Base-by-base conservation (phyloP, 2,329 filamentous ascomycete genomes). In the Catunica adiposa region DNA sequence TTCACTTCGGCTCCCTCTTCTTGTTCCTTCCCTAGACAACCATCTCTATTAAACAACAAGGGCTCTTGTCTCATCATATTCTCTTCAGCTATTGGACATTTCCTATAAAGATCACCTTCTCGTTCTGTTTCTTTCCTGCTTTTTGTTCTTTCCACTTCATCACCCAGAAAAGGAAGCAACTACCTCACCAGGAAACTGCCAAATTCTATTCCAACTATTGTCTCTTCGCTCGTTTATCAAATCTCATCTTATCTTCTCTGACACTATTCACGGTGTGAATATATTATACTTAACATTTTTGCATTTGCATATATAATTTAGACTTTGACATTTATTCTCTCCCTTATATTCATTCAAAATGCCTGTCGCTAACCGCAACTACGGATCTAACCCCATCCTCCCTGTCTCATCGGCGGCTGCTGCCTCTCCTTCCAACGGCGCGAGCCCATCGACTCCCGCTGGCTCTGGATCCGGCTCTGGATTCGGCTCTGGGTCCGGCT, bases 321-420 rank as follows among this genome's bases (percentile, higher is more conserved):
- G 38, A 34, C 8, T 22, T 52, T 52, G n/a, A n/a, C 17, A 38
- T 52, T 52, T 48, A 23, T 25, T 48, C n/a, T 47, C n/a, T n/a
- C n/a, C 9, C 44, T 48, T 6, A 20, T 9, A 25, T 8, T 37
- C 50, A 17, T 52, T 52, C 26, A 52, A 17, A 17, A 52, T 52
- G 50, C 26, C 50, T 52, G 50, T 38, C 50, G 22, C 34, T 15
- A 25, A 17, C 22, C 29, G 50, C n/a, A 52, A 52, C 50, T 52
- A 52, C 50, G 50, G 50, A 23, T 25, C 29, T 20, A 52, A 52
- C 50, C 50, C 50, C 50, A 31, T 52, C 50, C 17, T 48, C 31
- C 50, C 50, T 20, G 44, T 48, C 17, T 23, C 44, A 1, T 23
- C 22, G 20, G 20, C 44, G 2, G 17, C 44, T 23, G 44, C 44